Conservation (phyloP, 108 stramenopile species). For the Nitzschia sp. region DNA sequence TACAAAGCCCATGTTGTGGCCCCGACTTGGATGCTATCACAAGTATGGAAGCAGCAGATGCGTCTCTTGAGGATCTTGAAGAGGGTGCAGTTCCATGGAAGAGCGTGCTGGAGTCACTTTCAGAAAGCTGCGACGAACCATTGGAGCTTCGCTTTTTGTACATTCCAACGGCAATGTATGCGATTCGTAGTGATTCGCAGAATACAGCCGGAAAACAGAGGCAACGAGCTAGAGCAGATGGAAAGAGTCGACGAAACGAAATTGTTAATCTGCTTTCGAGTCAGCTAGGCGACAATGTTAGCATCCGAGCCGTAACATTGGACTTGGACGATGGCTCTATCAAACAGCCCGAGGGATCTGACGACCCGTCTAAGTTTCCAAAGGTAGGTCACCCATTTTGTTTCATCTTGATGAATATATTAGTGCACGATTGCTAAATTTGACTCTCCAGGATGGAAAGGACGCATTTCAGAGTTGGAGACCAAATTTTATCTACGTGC, state of each 20-base stretch:
- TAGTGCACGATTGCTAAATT: neutral
- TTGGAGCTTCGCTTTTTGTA: constrained; percentile 65
- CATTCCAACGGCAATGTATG: constrained; percentile 91
- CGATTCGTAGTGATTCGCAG: constrained; percentile 53
- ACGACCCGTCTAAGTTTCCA: constrained; percentile 40
- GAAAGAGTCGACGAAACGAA: constrained; percentile 64
- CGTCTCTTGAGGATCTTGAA: constrained; percentile 5
- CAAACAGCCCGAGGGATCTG: constrained; percentile 59
- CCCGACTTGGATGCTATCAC: constrained; percentile 28
- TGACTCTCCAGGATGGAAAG: constrained; percentile 23
- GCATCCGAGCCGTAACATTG: constrained; percentile 46
- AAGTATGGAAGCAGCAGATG: constrained; percentile 1
- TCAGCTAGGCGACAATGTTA: neutral
- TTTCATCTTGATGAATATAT: neutral
- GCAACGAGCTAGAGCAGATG: constrained; percentile 85
- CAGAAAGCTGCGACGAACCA: neutral
- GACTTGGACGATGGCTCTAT: constrained; percentile 80
- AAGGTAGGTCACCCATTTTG: constrained; percentile 9
- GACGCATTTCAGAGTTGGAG: constrained; percentile 63
- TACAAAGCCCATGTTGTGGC: constrained; percentile 77
- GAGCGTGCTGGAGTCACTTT: neutral
- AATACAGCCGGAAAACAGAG: constrained; percentile 86
- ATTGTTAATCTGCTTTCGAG: constrained; percentile 40
- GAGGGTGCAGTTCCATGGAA: neutral
- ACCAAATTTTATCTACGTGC: constrained; percentile 80